These are phyloP conservation scores for Boletus smithii DNA, from an alignment of 1,284 basidiomycete genomes.

Conservation along the genomic window DNA sequence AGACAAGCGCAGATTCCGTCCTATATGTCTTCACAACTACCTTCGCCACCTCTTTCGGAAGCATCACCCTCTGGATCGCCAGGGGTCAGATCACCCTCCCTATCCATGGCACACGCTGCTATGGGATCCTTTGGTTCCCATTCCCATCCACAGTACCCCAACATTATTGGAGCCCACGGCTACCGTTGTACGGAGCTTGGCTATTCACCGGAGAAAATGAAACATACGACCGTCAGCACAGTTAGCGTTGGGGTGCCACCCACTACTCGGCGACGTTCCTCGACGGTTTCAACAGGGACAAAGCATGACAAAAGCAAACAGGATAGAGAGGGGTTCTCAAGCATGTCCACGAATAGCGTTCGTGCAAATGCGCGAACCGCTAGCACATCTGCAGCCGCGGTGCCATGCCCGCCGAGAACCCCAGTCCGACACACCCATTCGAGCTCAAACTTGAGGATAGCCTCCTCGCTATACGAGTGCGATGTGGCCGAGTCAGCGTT, in stretches of 20 bases:
- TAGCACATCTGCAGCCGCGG: constrained; percentile 2
- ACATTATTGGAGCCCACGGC: constrained; percentile 12
- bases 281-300: constrained; percentile 20
- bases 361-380: neutral
- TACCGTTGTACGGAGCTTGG: constrained; percentile 9
- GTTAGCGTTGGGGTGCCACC: constrained; percentile 24
- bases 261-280: constrained; percentile 23
- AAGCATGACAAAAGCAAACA: constrained; percentile 12
- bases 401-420: neutral
- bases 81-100: constrained; percentile 23
- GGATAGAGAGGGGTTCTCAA: neutral
- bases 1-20: neutral
- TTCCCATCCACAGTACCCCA: constrained; percentile 21
- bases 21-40: constrained; percentile 10
- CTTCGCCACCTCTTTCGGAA: constrained; percentile 30
- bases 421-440: constrained; percentile 25
- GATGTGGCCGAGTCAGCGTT: constrained; percentile 13
- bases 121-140: constrained; percentile 8
- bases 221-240: constrained; percentile 20
- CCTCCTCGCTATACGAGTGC: constrained; percentile 10
- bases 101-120: constrained; percentile 23
- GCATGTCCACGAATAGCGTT: neutral
- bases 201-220: constrained; percentile 7
- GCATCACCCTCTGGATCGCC: constrained; percentile 33
- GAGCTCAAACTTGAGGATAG: constrained; percentile 27